phyloP scores from a whole-genome alignment of 2,329 filamentous ascomycete species.

The Pseudocercospora eumusae region DNA sequence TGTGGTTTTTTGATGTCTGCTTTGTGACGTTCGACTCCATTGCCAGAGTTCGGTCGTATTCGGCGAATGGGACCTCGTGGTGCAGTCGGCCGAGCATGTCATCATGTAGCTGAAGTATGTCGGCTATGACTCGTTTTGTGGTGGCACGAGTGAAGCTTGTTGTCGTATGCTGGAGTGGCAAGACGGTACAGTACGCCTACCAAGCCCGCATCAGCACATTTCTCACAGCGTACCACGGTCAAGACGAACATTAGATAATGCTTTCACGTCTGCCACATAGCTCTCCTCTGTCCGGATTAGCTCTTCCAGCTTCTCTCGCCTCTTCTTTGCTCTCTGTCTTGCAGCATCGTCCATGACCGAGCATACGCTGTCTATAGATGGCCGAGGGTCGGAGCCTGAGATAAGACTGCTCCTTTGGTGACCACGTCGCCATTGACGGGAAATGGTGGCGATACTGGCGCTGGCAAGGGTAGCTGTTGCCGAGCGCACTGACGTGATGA shows the following conservation, averaged over 20 bases:
- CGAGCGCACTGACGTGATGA: constrained; percentile 78
- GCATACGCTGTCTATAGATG: constrained; percentile 59
- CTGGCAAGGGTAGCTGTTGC: constrained; percentile 76
- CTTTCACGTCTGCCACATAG: constrained; percentile 84
- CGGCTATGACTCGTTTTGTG: constrained; percentile 50
- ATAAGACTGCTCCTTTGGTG: constrained; percentile 58
- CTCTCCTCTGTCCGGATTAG: constrained; percentile 81
- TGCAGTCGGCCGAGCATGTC: constrained; percentile 75
- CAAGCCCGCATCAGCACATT: constrained; percentile 1
- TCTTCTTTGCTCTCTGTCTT: constrained; percentile 70
- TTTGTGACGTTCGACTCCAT: not conserved
- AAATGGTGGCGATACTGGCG: constrained; percentile 66
- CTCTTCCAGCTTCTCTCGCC: constrained; percentile 80
- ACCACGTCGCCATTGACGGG: constrained; percentile 62
- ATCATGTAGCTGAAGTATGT: constrained; percentile 82
- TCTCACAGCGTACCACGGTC: not conserved
- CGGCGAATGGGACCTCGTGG: constrained; percentile 66
- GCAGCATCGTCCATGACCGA: constrained; percentile 65
- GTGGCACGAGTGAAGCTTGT: constrained; percentile 33
- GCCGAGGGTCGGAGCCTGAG: constrained; percentile 67
- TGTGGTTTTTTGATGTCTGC: constrained; percentile 44
- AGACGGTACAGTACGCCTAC: constrained; percentile 49
- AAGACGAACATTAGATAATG: constrained; percentile 73
- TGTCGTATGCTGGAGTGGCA: constrained; percentile 34
- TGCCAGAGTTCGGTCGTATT: constrained; percentile 41